A percentile compares a stretch with the other conserved stretches of the same genome.
Evolutionary conservation across 2,329 filamentous ascomycete genomes (phyloP).

Genomic region (Fusarium secorum): DNA sequence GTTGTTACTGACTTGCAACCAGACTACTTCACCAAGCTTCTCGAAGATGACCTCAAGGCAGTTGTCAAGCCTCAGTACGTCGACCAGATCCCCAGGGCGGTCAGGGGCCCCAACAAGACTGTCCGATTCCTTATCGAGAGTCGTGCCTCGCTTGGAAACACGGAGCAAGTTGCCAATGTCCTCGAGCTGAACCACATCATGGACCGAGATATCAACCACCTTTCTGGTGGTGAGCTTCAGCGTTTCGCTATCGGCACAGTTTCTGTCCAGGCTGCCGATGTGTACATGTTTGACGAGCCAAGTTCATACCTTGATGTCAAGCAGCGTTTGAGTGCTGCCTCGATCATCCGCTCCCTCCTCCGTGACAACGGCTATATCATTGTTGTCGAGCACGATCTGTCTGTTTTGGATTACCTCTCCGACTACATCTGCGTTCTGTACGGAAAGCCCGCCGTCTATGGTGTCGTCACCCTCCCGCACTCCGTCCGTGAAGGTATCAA

Average conservation of each 20-base stretch:
- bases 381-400: slow-evolving; percentile 98
- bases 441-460: slow-evolving; percentile 93
- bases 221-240: slow-evolving; percentile 98
- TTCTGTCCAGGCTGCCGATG: slow-evolving; percentile 94
- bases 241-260: slow-evolving; percentile 97
- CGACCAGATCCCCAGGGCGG: slow-evolving; percentile 94
- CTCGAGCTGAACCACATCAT: slow-evolving; percentile 89
- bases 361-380: slow-evolving; percentile 94
- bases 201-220: slow-evolving; percentile 86
- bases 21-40: slow-evolving; percentile 98
- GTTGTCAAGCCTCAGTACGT: slow-evolving; percentile 99
- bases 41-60: slow-evolving; percentile 96
- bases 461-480: slow-evolving; percentile 94
- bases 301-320: slow-evolving; percentile 99
- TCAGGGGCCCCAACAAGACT: slow-evolving; percentile 80
- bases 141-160: slow-evolving; percentile 78
- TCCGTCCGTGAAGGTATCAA: slow-evolving; percentile 99
- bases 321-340: slow-evolving; percentile 91
- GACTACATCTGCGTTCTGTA: slow-evolving; percentile 99
- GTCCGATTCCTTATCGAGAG: slow-evolving; percentile 82
- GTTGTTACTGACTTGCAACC: neutral
- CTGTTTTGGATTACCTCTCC: slow-evolving; percentile 96
- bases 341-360: slow-evolving; percentile 90
- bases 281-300: slow-evolving; percentile 99
- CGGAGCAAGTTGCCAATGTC: slow-evolving; percentile 81